Percentiles rank a stretch among this genome's conserved stretches.
These are phyloP conservation scores for Triadica sebifera DNA, from an alignment of 345 rosid genomes.

Conservation along the genomic window DNA sequence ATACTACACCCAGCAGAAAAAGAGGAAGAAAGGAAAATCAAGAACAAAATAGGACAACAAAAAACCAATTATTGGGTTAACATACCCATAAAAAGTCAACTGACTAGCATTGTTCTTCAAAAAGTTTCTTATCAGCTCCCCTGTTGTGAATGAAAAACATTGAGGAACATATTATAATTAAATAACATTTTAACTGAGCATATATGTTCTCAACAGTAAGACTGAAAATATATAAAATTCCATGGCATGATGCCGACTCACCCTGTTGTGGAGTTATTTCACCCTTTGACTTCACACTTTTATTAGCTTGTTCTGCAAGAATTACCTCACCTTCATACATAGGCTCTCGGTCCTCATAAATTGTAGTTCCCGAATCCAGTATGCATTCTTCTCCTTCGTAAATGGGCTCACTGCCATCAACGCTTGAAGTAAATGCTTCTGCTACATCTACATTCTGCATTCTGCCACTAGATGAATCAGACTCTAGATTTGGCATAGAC, in stretches of 20 bases:
- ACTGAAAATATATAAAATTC: neutral
- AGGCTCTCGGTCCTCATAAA: constrained; percentile 70
- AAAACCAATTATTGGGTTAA: constrained; percentile 18
- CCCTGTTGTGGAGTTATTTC: constrained; percentile 79
- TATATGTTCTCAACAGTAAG: neutral
- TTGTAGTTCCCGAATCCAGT: constrained; percentile 52
- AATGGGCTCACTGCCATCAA: constrained; percentile 81
- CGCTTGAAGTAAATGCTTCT: constrained; percentile 48
- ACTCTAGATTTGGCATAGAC: constrained; percentile 37
- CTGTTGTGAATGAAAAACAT: constrained; percentile 42
- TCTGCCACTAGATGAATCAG: constrained; percentile 53
- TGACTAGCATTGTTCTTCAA: constrained; percentile 86
- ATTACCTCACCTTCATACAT: constrained; percentile 94
- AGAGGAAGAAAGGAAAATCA: neutral
- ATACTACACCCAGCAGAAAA: constrained; percentile 4
- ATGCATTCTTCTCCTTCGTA: constrained; percentile 98
- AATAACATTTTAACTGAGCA: constrained; percentile 8
- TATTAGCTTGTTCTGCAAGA: constrained; percentile 78
- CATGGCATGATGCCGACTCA: constrained; percentile 23
- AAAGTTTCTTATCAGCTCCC: constrained; percentile 73
- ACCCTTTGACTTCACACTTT: constrained; percentile 41
- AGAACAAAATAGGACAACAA: constrained; percentile 4
- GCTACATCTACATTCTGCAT: constrained; percentile 45
- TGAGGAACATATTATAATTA: constrained; percentile 7
- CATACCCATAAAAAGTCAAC: constrained; percentile 85